Evolutionary conservation across 2,329 filamentous ascomycete genomes (phyloP).

Genomic region (Alternaria brassicicola): DNA sequence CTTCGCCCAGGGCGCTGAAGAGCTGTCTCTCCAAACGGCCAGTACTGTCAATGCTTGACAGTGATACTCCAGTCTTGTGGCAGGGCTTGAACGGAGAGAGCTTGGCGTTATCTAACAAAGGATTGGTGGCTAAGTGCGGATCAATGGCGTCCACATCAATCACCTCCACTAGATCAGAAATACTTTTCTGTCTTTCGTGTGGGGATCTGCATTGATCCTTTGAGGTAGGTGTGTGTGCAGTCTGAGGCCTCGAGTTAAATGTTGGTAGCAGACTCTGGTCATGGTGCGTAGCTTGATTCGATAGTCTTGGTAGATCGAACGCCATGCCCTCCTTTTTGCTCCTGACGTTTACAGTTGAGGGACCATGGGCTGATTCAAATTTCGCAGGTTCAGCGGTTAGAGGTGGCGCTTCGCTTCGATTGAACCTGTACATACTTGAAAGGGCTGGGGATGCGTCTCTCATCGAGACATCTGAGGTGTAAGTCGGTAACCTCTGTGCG

Average conservation of each 20-base stretch:
- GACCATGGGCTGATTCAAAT: constrained; percentile 23
- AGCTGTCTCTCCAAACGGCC: constrained; percentile 36
- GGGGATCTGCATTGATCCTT: constrained; percentile 2
- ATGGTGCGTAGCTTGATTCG: constrained; percentile 19
- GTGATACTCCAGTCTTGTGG: constrained; percentile 27
- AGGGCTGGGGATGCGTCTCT: constrained; percentile 26
- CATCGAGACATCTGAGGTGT: constrained; percentile 31
- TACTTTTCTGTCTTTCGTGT: not conserved
- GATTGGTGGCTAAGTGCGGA: constrained; percentile 3
- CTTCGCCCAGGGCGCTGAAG: constrained; percentile 42
- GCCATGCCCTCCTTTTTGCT: constrained; percentile 38
- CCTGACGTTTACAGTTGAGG: constrained; percentile 22
- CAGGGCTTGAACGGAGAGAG: constrained; percentile 24
- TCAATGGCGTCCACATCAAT: constrained; percentile 34
- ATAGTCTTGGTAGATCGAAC: constrained; percentile 1
- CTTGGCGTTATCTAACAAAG: constrained; percentile 7
- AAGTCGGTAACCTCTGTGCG: constrained; percentile 11
- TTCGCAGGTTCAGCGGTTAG: constrained; percentile 11
- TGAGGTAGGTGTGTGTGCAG: not conserved
- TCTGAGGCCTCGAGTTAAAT: not conserved
- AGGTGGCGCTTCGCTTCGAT: constrained; percentile 6
- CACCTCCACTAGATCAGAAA: constrained; percentile 21
- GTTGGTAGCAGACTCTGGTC: constrained; percentile 20
- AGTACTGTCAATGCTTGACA: constrained; percentile 41
- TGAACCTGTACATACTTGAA: constrained; percentile 21